These are phyloP conservation scores for Metschnikowia aberdeeniae DNA, from an alignment of 805 yeast genomes.

Conservation along the genomic window DNA sequence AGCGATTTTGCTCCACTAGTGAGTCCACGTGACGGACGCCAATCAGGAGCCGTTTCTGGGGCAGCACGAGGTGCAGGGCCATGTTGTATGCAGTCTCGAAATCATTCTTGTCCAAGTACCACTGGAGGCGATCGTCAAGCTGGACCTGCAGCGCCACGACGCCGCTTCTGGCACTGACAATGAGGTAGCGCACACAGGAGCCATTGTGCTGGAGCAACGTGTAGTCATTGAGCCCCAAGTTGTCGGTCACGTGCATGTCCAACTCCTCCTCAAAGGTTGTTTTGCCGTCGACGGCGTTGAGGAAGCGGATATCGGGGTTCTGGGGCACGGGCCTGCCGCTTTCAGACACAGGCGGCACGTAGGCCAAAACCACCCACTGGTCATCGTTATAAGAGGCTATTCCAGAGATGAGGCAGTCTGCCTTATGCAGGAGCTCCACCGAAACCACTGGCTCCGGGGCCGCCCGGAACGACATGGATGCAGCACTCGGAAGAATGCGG, in stretches of 20 bases:
- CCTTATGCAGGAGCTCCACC: slow-evolving; percentile 46
- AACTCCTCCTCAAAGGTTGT: slow-evolving; percentile 79
- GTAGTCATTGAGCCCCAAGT: slow-evolving; percentile 77
- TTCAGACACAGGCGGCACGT: slow-evolving; percentile 36
- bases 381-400: slow-evolving; percentile 73
- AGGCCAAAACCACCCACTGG: slow-evolving; percentile 57
- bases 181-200: slow-evolving; percentile 47
- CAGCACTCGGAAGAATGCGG: slow-evolving; percentile 47
- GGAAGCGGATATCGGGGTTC: slow-evolving; percentile 72
- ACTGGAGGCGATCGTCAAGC: slow-evolving; percentile 62
- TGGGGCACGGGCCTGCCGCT: slow-evolving; percentile 23
- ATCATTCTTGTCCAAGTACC: slow-evolving; percentile 57
- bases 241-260: slow-evolving; percentile 48
- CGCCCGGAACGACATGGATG: slow-evolving; percentile 49
- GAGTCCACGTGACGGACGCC: slow-evolving; percentile 56
- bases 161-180: slow-evolving; percentile 79
- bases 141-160: slow-evolving; percentile 72
- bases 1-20: slow-evolving; percentile 41
- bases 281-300: slow-evolving; percentile 62
- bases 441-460: slow-evolving; percentile 41
- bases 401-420: slow-evolving; percentile 65
- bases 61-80: slow-evolving; percentile 53
- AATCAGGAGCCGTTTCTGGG: slow-evolving; percentile 47
- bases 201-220: slow-evolving; percentile 55
- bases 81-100: slow-evolving; percentile 77